Conservation (phyloP, 495 filamentous ascomycete genomes). For the Xylaria acuta region DNA sequence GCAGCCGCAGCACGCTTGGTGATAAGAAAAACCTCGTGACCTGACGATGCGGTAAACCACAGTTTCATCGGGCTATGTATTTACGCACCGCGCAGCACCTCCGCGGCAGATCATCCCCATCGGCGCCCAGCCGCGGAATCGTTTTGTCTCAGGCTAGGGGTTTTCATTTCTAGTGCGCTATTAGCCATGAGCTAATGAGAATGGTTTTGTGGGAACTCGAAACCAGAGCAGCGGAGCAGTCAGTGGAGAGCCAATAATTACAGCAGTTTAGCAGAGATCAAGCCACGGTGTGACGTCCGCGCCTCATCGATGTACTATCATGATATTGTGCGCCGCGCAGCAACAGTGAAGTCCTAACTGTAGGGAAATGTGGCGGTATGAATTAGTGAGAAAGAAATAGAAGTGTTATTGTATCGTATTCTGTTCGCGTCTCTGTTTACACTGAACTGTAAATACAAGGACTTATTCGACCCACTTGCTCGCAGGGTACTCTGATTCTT, state of each 20-base stretch:
- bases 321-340: background rate
- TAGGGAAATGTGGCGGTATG: background rate
- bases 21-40: slow-evolving; percentile 42
- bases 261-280: background rate
- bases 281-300: background rate
- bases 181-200: background rate
- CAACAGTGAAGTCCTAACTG: background rate
- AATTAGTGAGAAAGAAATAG: background rate
- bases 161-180: background rate
- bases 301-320: background rate
- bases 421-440: background rate
- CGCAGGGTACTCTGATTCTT: background rate
- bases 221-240: background rate
- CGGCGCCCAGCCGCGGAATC: slow-evolving; percentile 14
- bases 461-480: slow-evolving; percentile 10
- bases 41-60: slow-evolving; percentile 17
- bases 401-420: background rate
- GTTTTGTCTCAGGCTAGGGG: slow-evolving; percentile 10
- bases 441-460: slow-evolving; percentile 4
- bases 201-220: slow-evolving; percentile 16
- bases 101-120: slow-evolving; percentile 14
- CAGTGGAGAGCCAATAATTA: slow-evolving; percentile 12
- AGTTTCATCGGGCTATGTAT: background rate
- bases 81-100: background rate
- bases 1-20: slow-evolving; percentile 37